Base-by-base conservation (phyloP, 2,329 filamentous ascomycete genomes). In the Aplosporella prunicola region DNA sequence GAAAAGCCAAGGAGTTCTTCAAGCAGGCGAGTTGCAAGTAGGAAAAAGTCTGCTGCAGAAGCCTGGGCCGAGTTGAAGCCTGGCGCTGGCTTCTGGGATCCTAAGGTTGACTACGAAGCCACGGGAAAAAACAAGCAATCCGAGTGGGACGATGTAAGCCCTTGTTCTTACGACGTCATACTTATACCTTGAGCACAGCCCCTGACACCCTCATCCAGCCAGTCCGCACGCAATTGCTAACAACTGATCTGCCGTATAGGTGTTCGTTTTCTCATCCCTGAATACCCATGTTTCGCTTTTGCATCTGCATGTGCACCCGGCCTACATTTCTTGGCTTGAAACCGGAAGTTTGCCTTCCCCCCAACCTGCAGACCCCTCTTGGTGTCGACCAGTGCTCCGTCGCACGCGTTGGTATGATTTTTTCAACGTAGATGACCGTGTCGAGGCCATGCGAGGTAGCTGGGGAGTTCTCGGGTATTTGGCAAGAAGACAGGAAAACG, bases 271-370 rank as follows among this genome's bases (percentile, higher is more conserved):
- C 32, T 78, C 74, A 9, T 72, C 72, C 16, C 60, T 78, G 44
- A 78, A 78, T 51, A 74, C 77, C 54, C 76, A 80, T 46, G 62
- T 78, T 43, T 67, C 70, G 39, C 67, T 80, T 32, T 51, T 79
- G 35, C 73, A 72, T 45, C 60, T 79, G 32, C 69, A 66, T 20
- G 63, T 79, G 29, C 74, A 78, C 51, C 57, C 59, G 16, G 59
- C 64, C 14, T 79, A 79, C 50, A 51, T 76, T 22, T 64, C 71
- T n/a, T 67, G 67, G 45, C 56, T 79, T 25, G 64, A 62, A 9
- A 59, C 60, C 4, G 72, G 69, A 6, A 14, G 32, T 37, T 6
- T 29, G 36, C 39, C 39, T 9, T 36, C 39, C 1, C 32, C 32
- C 5, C 24, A 23, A 8, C 53, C 52, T 26, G 39, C 44, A 24